phyloP scores from a whole-genome alignment of 495 filamentous ascomycete species.

The Tetracladium marchalianum region DNA sequence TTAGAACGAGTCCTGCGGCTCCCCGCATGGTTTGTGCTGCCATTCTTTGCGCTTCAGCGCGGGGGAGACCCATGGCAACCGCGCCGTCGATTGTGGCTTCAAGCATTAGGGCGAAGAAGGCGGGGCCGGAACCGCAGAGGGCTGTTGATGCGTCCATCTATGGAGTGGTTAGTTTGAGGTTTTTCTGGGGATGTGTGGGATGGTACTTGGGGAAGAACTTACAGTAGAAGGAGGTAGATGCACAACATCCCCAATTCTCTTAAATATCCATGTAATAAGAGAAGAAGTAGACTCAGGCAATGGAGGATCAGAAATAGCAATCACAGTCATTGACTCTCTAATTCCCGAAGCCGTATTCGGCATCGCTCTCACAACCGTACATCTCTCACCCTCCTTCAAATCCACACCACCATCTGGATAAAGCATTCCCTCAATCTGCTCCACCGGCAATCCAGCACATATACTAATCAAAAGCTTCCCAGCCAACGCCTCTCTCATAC shows the following conservation, averaged over 20 bases:
- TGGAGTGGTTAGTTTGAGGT: too few species aligned
- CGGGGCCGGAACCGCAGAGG: conserved; percentile 68
- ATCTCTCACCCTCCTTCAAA: conserved; percentile 29
- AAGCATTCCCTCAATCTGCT: conserved; percentile 52
- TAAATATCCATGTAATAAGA: conserved; percentile 73
- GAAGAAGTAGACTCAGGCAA: conserved; percentile 35
- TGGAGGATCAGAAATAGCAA: conserved; percentile 49
- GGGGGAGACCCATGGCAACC: conserved; percentile 70
- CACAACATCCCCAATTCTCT: conserved; percentile 30
- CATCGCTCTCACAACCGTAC: conserved; percentile 62
- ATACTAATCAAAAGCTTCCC: conserved; percentile 82
- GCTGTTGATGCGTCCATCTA: conserved; percentile 69
- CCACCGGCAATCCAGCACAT: conserved; percentile 65
- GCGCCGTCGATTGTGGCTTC: conserved; percentile 71
- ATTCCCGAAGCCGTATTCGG: conserved; percentile 67
- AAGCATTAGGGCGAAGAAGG: conserved; percentile 68
- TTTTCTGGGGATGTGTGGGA: too few species aligned
- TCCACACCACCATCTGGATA: conserved; percentile 30
- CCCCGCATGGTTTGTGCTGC: conserved; percentile 71
- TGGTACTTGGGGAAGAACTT: too few species aligned
- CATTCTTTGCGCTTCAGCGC: conserved; percentile 69
- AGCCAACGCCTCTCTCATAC: conserved; percentile 57
- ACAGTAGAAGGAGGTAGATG: conserved; percentile 12
- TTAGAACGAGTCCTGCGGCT: conserved; percentile 60
- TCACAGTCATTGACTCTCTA: conserved; percentile 73